phyloP scores from a whole-genome alignment of 2,329 filamentous ascomycete genomes.

The Epichloe sibirici region DNA sequence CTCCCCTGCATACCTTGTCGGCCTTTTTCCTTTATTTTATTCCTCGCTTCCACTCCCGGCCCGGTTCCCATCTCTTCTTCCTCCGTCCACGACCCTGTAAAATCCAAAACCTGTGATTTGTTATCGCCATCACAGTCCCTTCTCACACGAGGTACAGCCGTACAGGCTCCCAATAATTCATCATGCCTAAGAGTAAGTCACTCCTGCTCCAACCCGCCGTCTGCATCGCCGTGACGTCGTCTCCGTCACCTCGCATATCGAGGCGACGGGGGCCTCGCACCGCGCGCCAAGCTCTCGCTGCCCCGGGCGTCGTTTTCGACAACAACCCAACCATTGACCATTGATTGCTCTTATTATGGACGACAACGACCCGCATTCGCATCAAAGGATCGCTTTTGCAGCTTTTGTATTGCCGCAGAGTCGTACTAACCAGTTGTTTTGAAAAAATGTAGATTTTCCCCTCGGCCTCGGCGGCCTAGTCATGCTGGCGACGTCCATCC shows the following conservation, averaged over 20 bases:
- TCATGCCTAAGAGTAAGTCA: slow-evolving; percentile 10
- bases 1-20: neutral
- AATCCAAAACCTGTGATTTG: neutral
- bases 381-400: too few species aligned
- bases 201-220: neutral
- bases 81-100: neutral
- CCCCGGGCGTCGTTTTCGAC: too few species aligned
- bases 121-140: too few species aligned
- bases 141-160: neutral
- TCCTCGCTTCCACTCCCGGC: neutral
- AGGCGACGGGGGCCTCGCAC: too few species aligned
- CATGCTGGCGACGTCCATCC: slow-evolving; percentile 37
- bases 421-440: too few species aligned
- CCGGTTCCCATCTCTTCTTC: neutral
- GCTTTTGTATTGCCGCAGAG: neutral
- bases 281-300: too few species aligned
- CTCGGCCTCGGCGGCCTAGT: slow-evolving; percentile 32
- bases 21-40: neutral
- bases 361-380: too few species aligned
- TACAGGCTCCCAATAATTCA: neutral
- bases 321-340: too few species aligned
- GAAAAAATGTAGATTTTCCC: slow-evolving; percentile 21
- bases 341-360: too few species aligned
- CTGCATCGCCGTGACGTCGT: too few species aligned
- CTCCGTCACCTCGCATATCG: too few species aligned